Evolutionary conservation across 352 stramenopile species (phyloP).

Genomic region (Pythium chondricola): DNA sequence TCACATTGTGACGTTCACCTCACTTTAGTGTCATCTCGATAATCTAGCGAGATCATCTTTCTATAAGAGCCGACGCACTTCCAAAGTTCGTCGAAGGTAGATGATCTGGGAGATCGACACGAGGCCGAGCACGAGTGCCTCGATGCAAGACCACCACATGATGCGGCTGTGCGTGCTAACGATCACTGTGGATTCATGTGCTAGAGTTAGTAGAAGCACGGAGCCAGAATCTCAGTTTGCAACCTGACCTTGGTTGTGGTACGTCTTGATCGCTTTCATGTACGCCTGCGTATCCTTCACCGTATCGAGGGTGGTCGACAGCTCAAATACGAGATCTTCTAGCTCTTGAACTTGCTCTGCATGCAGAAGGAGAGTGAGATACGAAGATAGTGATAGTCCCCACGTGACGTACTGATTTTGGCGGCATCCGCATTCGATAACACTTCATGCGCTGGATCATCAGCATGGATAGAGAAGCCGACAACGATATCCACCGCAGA

Average conservation of each 20-base stretch:
- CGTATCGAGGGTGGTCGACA: constrained; percentile 78
- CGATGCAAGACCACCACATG: constrained; percentile 77
- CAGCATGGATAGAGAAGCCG: constrained; percentile 83
- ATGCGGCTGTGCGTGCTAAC: constrained; percentile 75
- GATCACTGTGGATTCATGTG: constrained; percentile 79
- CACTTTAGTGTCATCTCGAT: constrained; percentile 17
- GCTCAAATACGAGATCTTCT: constrained; percentile 83
- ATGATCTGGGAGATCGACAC: constrained; percentile 80
- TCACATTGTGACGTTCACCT: constrained; percentile 1
- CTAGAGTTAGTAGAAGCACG: no score
- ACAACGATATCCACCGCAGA: constrained; percentile 65
- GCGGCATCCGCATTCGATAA: constrained; percentile 83
- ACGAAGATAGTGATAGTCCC: no score
- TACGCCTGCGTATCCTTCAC: constrained; percentile 85
- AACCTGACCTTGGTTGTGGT: constrained; percentile 62
- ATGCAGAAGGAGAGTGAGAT: neutral
- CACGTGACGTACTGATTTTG: constrained; percentile 81
- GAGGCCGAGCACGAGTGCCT: constrained; percentile 60
- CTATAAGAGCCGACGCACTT: constrained; percentile 82
- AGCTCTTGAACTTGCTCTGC: constrained; percentile 83
- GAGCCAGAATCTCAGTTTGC: neutral
- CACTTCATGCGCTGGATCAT: constrained; percentile 80
- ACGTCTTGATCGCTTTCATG: constrained; percentile 82
- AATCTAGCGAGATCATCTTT: neutral
- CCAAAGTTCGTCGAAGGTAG: constrained; percentile 76